Evolutionary conservation across 225 moss, liverwort and hornwort genomes (phyloP).

Genomic region (Lunularia cruciata): DNA sequence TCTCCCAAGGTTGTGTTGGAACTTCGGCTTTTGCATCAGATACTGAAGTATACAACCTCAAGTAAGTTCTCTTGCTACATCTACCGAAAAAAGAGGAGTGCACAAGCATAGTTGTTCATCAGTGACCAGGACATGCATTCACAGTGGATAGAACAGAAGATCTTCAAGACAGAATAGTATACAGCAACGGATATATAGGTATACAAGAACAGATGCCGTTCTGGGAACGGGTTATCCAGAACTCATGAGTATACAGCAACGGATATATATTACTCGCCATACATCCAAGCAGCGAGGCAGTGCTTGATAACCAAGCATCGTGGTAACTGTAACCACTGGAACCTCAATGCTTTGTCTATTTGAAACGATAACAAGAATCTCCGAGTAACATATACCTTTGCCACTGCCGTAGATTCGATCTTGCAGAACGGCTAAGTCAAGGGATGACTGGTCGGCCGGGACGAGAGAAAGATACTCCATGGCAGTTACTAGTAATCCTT

Average conservation of each 20-base stretch:
- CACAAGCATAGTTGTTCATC: too few relatives aligned
- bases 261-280: too few relatives aligned
- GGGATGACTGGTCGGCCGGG: constrained; percentile 64
- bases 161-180: too few relatives aligned
- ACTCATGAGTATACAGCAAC: too few relatives aligned
- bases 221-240: too few relatives aligned
- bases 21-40: constrained; percentile 42
- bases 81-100: too few relatives aligned
- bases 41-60: constrained; percentile 27
- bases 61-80: constrained; percentile 1
- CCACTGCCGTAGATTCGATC: constrained; percentile 76
- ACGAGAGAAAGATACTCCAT: constrained; percentile 87
- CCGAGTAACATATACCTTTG: constrained; percentile 48
- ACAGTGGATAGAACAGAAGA: too few relatives aligned
- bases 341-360: not conserved
- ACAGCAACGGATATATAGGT: too few relatives aligned
- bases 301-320: too few relatives aligned
- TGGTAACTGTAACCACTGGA: not conserved
- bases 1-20: constrained; percentile 48
- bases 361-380: not conserved
- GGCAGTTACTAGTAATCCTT: constrained; percentile 84
- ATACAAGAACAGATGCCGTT: too few relatives aligned
- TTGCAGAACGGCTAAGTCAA: constrained; percentile 68
- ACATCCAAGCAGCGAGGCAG: too few relatives aligned
- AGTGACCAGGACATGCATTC: too few relatives aligned